Percentiles rank a stretch among this genome's conserved stretches.
These are phyloP conservation scores for Microdochium trichocladiopsis DNA, from an alignment of 2,329 filamentous ascomycete genomes.

Conservation along the genomic window DNA sequence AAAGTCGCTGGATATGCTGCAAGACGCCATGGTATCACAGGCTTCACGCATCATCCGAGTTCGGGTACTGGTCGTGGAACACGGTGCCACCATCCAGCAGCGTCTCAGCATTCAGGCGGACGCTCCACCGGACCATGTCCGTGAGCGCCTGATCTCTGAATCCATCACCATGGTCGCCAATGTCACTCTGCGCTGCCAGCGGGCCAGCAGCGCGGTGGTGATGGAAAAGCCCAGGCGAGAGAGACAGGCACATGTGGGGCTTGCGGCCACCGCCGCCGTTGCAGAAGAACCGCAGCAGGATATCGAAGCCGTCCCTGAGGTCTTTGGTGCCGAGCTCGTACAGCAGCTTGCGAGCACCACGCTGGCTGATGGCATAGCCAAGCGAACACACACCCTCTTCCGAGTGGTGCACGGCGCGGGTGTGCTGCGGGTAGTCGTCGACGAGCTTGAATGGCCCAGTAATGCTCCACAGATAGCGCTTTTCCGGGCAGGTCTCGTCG, in stretches of 20 bases:
- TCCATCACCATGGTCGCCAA: constrained; percentile 17
- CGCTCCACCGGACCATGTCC: constrained; percentile 29
- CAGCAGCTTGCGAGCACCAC: constrained; percentile 30
- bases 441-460: constrained; percentile 24
- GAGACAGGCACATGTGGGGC: constrained; percentile 27
- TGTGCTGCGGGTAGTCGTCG: constrained; percentile 28
- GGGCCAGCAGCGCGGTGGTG: constrained; percentile 31
- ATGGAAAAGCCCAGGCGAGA: constrained; percentile 34
- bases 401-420: constrained; percentile 31
- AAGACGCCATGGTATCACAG: too few relatives aligned
- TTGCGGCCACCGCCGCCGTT: constrained; percentile 23
- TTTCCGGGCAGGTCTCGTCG: constrained; percentile 24
- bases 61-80: constrained; percentile 16
- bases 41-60: too few relatives aligned
- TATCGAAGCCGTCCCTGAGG: constrained; percentile 29
- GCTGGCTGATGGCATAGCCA: constrained; percentile 34
- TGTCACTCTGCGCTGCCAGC: constrained; percentile 21
- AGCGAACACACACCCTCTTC: constrained; percentile 27
- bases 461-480: constrained; percentile 18
- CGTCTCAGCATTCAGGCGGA: constrained; percentile 26
- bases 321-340: constrained; percentile 32
- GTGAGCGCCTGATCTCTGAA: constrained; percentile 19
- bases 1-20: too few relatives aligned
- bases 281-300: constrained; percentile 36
- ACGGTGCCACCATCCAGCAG: constrained; percentile 23